A percentile compares a stretch with the other conserved stretches of the same genome.
These are phyloP conservation scores for Torrubiella hemipterigena DNA, from an alignment of 2,329 filamentous ascomycete genomes.

Conservation along the genomic window DNA sequence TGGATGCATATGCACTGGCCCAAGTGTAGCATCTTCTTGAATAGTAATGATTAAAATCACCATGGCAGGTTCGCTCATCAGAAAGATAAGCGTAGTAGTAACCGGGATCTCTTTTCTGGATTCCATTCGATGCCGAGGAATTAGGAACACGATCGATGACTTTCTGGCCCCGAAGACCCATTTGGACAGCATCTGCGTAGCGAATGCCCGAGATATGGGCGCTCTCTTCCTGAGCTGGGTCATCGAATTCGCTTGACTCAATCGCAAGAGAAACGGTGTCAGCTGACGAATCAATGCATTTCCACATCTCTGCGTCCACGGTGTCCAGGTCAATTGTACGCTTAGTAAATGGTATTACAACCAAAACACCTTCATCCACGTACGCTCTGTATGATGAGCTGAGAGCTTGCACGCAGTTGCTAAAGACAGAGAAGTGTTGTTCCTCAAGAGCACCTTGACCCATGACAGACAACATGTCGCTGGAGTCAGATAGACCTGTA, in stretches of 20 bases:
- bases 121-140: neutral
- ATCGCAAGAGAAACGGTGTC: constrained; percentile 1
- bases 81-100: neutral
- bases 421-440: constrained; percentile 1
- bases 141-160: constrained; percentile 1
- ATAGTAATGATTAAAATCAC: constrained; percentile 1
- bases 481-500: no score
- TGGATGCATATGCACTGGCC: neutral
- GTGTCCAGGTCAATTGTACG: constrained; percentile 1
- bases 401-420: constrained; percentile 2
- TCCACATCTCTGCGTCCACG: constrained; percentile 1
- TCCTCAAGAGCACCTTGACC: constrained; percentile 1
- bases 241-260: constrained; percentile 3
- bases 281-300: constrained; percentile 2
- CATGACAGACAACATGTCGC: constrained; percentile 1
- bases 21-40: neutral
- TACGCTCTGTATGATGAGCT: constrained; percentile 1
- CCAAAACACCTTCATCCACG: constrained; percentile 1
- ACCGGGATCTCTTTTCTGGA: neutral
- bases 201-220: constrained; percentile 1
- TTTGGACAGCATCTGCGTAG: constrained; percentile 1
- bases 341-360: constrained; percentile 1
- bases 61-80: neutral
- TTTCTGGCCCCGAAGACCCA: constrained; percentile 2
- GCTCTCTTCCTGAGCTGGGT: constrained; percentile 1